Percentiles rank a stretch among this genome's conserved stretches.
Evolutionary conservation across 441 rosid genomes (phyloP).

Genomic region (Breynia disticha): DNA sequence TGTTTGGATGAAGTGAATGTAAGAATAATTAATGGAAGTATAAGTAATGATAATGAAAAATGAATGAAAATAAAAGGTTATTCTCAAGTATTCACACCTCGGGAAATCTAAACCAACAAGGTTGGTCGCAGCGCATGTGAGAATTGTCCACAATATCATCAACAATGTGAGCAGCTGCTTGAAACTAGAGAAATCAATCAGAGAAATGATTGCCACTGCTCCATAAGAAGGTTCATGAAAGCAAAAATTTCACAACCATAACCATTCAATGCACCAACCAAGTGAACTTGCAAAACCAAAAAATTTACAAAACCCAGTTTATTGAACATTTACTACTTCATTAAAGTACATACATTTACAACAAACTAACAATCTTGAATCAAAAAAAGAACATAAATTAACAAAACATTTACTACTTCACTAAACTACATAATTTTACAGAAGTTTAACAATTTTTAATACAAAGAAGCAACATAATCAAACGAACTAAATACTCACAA

Average conservation of each 20-base stretch:
- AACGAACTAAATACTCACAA: too few species aligned
- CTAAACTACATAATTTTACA: too few species aligned
- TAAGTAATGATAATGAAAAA: neutral
- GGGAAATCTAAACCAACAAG: constrained; percentile 51
- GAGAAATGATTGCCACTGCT: constrained; percentile 4
- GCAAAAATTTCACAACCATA: constrained; percentile 10
- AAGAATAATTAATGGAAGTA: neutral
- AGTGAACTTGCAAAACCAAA: constrained; percentile 35
- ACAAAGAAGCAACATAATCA: too few species aligned
- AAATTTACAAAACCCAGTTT: too few species aligned
- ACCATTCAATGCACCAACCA: constrained; percentile 62
- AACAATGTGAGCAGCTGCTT: constrained; percentile 42
- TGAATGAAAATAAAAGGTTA: neutral
- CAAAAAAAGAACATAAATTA: too few species aligned
- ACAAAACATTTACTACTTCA: too few species aligned
- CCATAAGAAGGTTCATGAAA: neutral
- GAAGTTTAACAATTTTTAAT: too few species aligned
- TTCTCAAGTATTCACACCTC: constrained; percentile 29
- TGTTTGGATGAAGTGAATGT: neutral
- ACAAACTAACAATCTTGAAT: too few species aligned
- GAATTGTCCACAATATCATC: constrained; percentile 53
- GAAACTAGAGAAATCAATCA: constrained; percentile 27
- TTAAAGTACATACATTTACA: too few species aligned
- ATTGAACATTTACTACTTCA: too few species aligned
- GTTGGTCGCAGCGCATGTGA: constrained; percentile 43